phyloP scores from a whole-genome alignment of 2,329 filamentous ascomycete genomes.

The Endocalyx cinctus region DNA sequence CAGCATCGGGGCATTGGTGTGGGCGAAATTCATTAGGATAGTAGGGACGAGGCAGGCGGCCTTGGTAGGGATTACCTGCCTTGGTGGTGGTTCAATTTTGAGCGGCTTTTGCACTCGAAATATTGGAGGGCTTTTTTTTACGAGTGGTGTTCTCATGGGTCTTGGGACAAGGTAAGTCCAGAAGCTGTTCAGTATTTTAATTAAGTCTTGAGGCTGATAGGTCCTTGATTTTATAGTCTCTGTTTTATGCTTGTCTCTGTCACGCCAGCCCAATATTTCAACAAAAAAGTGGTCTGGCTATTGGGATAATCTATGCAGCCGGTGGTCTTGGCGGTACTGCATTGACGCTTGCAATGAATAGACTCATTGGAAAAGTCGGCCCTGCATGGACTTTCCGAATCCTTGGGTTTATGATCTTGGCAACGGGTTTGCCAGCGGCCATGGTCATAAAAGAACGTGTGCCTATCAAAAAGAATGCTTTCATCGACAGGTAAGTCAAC shows the following conservation, averaged over 20 bases:
- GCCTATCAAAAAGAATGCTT: conserved; percentile 27
- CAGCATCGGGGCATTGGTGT: conserved; percentile 10
- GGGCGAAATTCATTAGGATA: conserved; percentile 10
- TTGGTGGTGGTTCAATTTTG: too few species aligned
- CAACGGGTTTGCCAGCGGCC: conserved; percentile 42
- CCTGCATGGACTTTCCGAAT: conserved; percentile 38
- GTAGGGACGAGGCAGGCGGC: too few species aligned
- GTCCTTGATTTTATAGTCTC: too few species aligned
- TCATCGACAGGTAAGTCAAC: conserved; percentile 36
- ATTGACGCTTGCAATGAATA: conserved; percentile 45
- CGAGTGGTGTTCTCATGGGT: too few species aligned
- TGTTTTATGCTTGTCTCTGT: conserved; percentile 43
- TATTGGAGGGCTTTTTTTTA: too few species aligned
- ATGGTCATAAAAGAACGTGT: conserved; percentile 38
- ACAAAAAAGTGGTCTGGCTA: conserved; percentile 47
- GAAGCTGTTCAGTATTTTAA: too few species aligned
- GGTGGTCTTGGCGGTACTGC: conserved; percentile 53
- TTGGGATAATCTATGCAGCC: conserved; percentile 49
- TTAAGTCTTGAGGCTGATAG: too few species aligned
- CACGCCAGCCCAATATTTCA: conserved; percentile 51
- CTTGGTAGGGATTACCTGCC: too few species aligned
- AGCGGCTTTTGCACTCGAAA: too few species aligned
- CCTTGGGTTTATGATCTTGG: conserved; percentile 38
- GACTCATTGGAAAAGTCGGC: conserved; percentile 36
- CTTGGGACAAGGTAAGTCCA: too few species aligned